These are phyloP conservation scores for Trypanosoma scelopori DNA, from an alignment of 208 protist species.

Conservation along the genomic window DNA sequence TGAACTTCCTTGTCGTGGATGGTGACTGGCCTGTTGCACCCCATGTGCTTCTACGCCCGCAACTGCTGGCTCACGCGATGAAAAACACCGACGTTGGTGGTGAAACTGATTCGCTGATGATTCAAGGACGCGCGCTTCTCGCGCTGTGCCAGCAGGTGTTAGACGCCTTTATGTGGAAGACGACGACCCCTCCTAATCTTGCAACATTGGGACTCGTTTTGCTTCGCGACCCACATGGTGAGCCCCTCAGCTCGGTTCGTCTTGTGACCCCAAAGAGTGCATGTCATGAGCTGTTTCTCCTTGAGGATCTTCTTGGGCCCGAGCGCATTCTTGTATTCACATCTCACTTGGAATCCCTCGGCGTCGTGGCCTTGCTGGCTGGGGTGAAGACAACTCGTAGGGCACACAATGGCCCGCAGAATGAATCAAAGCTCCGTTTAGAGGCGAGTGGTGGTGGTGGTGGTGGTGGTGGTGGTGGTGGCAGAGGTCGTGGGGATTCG, in stretches of 20 bases:
- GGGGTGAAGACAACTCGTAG: constrained; percentile 2
- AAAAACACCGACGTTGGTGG: constrained; percentile 12
- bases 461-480: background rate
- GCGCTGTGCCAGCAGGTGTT: constrained; percentile 18
- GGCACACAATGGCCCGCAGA: background rate
- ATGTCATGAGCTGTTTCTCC: constrained; percentile 48
- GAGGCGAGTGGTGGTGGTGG: background rate
- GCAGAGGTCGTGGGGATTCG: background rate
- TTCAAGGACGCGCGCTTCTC: constrained; percentile 14
- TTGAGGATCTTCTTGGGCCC: constrained; percentile 49
- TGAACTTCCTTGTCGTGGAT: constrained; percentile 35
- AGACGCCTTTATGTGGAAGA: constrained; percentile 12
- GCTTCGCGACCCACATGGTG: constrained; percentile 29
- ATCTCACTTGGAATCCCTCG: constrained; percentile 36
- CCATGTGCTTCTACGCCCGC: constrained; percentile 19
- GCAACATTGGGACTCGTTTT: constrained; percentile 25
- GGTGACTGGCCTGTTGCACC: constrained; percentile 22
- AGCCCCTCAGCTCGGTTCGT: constrained; percentile 28
- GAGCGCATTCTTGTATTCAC: constrained; percentile 57
- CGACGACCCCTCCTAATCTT: constrained; percentile 28
- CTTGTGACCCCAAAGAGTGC: constrained; percentile 43
- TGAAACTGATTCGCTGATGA: background rate
- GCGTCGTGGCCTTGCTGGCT: constrained; percentile 17
- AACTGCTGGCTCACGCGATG: constrained; percentile 19
- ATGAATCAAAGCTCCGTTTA: background rate